A percentile compares a stretch with the other conserved stretches of the same genome.
Evolutionary conservation across 2,329 filamentous ascomycete species (phyloP).

Genomic region (Colletotrichum euphorbiae): DNA sequence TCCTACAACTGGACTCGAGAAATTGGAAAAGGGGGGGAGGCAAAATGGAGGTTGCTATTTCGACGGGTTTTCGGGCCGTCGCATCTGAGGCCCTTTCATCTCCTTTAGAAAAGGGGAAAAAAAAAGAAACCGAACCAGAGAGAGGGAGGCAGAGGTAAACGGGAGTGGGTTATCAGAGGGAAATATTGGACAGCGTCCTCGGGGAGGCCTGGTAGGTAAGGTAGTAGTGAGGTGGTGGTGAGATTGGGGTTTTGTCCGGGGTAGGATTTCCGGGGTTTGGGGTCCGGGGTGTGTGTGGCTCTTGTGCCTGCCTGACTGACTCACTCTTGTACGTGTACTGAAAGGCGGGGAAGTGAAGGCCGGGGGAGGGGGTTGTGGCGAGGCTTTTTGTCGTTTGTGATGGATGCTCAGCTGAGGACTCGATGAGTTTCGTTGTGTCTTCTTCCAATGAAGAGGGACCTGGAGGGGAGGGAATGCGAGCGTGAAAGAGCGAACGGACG

Average conservation of each 20-base stretch:
- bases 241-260: slow-evolving; percentile 3
- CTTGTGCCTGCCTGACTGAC: background rate
- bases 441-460: background rate
- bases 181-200: too few species aligned
- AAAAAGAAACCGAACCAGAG: too few species aligned
- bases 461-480: background rate
- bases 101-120: slow-evolving; percentile 3
- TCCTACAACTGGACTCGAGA: background rate
- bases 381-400: background rate
- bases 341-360: background rate
- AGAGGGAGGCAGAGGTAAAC: too few species aligned
- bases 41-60: background rate
- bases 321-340: too few species aligned
- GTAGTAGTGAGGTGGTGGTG: slow-evolving; percentile 10
- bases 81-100: slow-evolving; percentile 27
- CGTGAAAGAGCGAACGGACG: background rate
- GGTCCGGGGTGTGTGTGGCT: slow-evolving; percentile 19
- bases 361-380: background rate
- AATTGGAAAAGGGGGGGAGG: background rate
- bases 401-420: background rate
- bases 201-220: background rate
- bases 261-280: slow-evolving; percentile 16
- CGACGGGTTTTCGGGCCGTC: slow-evolving; percentile 33
- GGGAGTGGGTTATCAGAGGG: too few species aligned
- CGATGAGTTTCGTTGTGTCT: background rate